phyloP scores from a whole-genome alignment of 257 asterid genomes.

The Penstemon barbatus region DNA sequence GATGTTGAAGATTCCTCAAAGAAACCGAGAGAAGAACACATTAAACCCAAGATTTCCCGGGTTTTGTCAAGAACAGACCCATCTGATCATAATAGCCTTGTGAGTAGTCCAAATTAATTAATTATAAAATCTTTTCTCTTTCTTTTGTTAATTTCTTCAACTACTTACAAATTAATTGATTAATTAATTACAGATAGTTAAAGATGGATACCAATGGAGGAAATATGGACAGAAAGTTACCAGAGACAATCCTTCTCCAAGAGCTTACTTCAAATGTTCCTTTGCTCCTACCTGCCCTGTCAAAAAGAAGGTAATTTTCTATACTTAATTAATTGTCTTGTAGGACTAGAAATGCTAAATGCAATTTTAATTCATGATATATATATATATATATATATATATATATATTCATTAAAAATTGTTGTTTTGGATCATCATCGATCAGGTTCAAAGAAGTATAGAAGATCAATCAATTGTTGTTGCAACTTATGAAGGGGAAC shows the following conservation, averaged over 20 bases:
- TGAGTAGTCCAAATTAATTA: constrained; percentile 36
- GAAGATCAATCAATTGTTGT: constrained; percentile 74
- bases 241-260: constrained; percentile 88
- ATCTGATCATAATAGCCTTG: constrained; percentile 69
- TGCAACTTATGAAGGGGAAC: constrained; percentile 91
- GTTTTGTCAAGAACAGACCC: constrained; percentile 54
- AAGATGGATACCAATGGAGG: constrained; percentile 96
- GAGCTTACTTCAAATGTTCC: constrained; percentile 95
- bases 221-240: constrained; percentile 96
- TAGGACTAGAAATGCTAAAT: too few relatives aligned
- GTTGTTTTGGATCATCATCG: too few relatives aligned
- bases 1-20: constrained; percentile 58
- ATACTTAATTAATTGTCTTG: background rate
- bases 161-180: background rate
- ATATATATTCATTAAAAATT: too few relatives aligned
- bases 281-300: constrained; percentile 93
- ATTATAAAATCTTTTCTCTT: background rate
- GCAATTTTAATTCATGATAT: too few relatives aligned
- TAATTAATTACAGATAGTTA: constrained; percentile 54
- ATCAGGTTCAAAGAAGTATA: constrained; percentile 74
- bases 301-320: constrained; percentile 71
- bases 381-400: too few relatives aligned
- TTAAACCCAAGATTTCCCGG: constrained; percentile 54
- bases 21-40: constrained; percentile 47
- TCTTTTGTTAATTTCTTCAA: too few relatives aligned